Evolutionary conservation across 208 protist genomes (phyloP).

Genomic region (Leptomonas pyrrhocoris): DNA sequence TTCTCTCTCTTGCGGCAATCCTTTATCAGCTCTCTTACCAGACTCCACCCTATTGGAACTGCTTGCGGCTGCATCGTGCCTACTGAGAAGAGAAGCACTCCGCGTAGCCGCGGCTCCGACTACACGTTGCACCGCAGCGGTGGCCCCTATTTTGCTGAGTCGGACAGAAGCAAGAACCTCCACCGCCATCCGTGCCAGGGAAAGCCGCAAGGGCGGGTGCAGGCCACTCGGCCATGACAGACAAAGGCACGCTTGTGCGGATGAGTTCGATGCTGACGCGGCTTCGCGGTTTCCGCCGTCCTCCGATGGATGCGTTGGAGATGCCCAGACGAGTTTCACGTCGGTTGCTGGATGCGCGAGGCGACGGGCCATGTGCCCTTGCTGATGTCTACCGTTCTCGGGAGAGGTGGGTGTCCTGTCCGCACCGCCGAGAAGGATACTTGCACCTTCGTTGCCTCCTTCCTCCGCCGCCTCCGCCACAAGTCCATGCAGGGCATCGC

Average conservation of each 20-base stretch:
- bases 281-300: not conserved
- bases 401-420: too few relatives aligned
- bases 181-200: slow-evolving; percentile 20
- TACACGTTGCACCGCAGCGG: slow-evolving; percentile 11
- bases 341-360: not conserved
- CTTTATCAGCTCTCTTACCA: too few relatives aligned
- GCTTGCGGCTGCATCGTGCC: too few relatives aligned
- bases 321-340: not conserved
- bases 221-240: slow-evolving; percentile 16
- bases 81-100: not conserved
- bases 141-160: not conserved
- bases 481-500: not conserved
- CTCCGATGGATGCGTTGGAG: not conserved
- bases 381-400: not conserved
- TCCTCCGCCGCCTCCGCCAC: not conserved
- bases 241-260: not conserved
- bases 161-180: slow-evolving; percentile 23
- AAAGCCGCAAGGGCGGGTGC: slow-evolving; percentile 17
- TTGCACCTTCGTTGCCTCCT: too few relatives aligned
- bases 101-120: not conserved
- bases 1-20: too few relatives aligned
- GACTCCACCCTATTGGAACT: too few relatives aligned
- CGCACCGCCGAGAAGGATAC: too few relatives aligned
- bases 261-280: not conserved
- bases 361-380: not conserved